phyloP scores from a whole-genome alignment of 164 flowering plant genomes.

The Liriodendron chinense region DNA sequence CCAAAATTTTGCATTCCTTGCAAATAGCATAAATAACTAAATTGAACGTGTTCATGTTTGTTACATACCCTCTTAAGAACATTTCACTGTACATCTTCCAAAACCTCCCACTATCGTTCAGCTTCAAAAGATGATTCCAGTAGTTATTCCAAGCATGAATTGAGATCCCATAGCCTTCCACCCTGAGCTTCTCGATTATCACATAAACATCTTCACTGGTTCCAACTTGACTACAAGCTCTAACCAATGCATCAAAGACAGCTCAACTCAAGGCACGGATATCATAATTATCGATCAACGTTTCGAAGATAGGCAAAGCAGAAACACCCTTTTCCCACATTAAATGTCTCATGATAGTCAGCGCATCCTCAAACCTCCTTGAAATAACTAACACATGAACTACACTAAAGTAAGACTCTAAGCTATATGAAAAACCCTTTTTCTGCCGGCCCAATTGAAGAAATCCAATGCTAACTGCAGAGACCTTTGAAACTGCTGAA shows the following conservation, averaged over 20 bases:
- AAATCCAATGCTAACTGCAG: too few relatives aligned
- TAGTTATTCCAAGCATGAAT: constrained; percentile 52
- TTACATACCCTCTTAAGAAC: constrained; percentile 32
- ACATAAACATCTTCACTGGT: constrained; percentile 34
- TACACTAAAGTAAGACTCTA: constrained; percentile 28
- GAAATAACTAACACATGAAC: constrained; percentile 27
- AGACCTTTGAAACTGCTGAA: too few relatives aligned
- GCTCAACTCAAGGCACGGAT: constrained; percentile 11
- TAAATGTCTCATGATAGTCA: constrained; percentile 28
- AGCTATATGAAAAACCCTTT: constrained; percentile 16
- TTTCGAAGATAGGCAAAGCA: constrained; percentile 32
- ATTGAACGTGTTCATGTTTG: constrained; percentile 41
- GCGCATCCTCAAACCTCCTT: constrained; percentile 32
- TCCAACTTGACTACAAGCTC: constrained; percentile 40
- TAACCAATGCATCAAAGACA: too few relatives aligned
- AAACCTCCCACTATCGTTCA: constrained; percentile 27
- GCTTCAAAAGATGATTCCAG: constrained; percentile 37
- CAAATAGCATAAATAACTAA: constrained; percentile 40
- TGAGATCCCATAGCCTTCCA: constrained; percentile 22
- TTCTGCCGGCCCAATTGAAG: too few relatives aligned
- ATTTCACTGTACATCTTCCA: constrained; percentile 36
- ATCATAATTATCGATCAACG: constrained; percentile 26
- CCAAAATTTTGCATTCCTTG: constrained; percentile 30
- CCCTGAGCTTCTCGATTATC: constrained; percentile 32
- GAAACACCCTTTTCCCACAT: constrained; percentile 17